Percentiles rank a stretch among this genome's conserved stretches.
Evolutionary conservation across 2,329 filamentous ascomycete genomes (phyloP).

Genomic region (Stagonosporopsis vannaccii): DNA sequence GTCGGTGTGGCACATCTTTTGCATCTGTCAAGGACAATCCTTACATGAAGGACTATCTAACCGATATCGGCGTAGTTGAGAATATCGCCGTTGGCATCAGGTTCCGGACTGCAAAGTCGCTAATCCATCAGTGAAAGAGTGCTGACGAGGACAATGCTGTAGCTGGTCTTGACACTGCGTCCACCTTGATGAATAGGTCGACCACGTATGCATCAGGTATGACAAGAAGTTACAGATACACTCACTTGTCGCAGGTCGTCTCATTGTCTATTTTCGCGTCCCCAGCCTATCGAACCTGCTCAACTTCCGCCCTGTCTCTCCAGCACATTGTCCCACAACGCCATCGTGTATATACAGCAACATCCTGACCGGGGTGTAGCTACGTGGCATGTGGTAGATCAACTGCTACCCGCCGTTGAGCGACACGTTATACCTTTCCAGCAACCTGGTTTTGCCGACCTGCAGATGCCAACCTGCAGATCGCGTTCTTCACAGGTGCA

Average conservation of each 20-base stretch:
- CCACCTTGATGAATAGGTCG: neutral
- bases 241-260: neutral
- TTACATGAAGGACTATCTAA: slow-evolving; percentile 12
- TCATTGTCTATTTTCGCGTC: neutral
- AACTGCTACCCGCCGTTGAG: slow-evolving; percentile 3
- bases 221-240: neutral
- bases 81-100: neutral
- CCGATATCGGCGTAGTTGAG: slow-evolving; percentile 4
- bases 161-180: neutral
- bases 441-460: slow-evolving; percentile 10
- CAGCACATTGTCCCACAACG: neutral
- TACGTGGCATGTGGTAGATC: slow-evolving; percentile 9
- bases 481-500: slow-evolving; percentile 5
- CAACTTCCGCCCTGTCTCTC: neutral
- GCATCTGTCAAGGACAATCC: slow-evolving; percentile 5
- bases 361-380: neutral
- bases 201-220: neutral
- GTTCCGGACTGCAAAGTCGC: neutral
- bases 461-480: slow-evolving; percentile 14
- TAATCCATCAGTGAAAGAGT: neutral
- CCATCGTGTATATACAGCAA: neutral
- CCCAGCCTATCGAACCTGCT: neutral
- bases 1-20: slow-evolving; percentile 3
- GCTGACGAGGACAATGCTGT: neutral
- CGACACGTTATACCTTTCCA: slow-evolving; percentile 14